Evolutionary conservation across 768 basidiomycete species (phyloP).

Genomic region (Boletus vermiculosoides): DNA sequence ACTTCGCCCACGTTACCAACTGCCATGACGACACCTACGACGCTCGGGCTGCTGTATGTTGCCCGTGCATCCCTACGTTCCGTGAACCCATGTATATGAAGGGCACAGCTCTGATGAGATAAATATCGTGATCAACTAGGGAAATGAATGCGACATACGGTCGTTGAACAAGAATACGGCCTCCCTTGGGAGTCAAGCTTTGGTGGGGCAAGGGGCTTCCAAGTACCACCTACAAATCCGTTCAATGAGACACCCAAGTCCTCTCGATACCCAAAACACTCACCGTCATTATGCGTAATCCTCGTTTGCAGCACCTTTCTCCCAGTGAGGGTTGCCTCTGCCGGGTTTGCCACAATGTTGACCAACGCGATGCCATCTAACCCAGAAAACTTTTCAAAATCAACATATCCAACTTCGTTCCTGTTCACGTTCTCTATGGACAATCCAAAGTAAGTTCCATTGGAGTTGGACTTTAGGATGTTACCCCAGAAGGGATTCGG

Average conservation of each 20-base stretch:
- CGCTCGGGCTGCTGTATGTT: constrained; percentile 90
- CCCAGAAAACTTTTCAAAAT: constrained; percentile 97
- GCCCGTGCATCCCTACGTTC: constrained; percentile 87
- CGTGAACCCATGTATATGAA: constrained; percentile 96
- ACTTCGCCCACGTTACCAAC: constrained; percentile 93
- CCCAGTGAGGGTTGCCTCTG: constrained; percentile 67
- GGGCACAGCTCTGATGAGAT: constrained; percentile 63
- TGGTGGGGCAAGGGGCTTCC: constrained; percentile 83
- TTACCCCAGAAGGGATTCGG: constrained; percentile 81
- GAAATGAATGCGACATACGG: constrained; percentile 42
- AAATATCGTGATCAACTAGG: neutral
- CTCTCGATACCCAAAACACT: constrained; percentile 17
- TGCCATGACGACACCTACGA: constrained; percentile 91
- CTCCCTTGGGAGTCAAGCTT: constrained; percentile 69
- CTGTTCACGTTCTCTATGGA: constrained; percentile 89
- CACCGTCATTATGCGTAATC: constrained; percentile 97
- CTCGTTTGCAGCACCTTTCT: constrained; percentile 75
- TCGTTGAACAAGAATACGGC: constrained; percentile 64
- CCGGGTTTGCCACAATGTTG: constrained; percentile 84
- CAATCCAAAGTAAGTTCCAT: constrained; percentile 94
- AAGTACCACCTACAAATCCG: constrained; percentile 62
- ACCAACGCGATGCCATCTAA: constrained; percentile 94
- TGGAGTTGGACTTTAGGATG: constrained; percentile 95
- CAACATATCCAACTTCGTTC: constrained; percentile 83
- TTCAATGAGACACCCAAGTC: neutral